phyloP scores from a whole-genome alignment of 1,139 yeast species.

The Lodderomyces metapsilosis region DNA sequence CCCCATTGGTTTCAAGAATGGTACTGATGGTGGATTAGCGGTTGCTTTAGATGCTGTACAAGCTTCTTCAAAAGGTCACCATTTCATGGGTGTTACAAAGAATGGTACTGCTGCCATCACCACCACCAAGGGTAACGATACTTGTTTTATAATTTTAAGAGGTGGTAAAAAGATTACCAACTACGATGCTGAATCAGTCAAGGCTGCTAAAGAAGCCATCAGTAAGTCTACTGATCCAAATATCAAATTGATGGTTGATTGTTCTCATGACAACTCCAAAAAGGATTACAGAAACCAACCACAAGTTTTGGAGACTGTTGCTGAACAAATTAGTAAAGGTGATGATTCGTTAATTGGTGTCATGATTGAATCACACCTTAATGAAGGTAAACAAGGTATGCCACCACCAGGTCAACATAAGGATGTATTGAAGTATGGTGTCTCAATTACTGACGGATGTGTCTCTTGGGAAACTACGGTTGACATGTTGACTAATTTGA shows the following conservation, averaged over 20 bases:
- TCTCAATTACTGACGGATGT: slow-evolving; percentile 96
- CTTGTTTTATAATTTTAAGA: slow-evolving; percentile 86
- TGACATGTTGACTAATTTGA: slow-evolving; percentile 63
- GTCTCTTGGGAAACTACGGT: slow-evolving; percentile 86
- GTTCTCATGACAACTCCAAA: slow-evolving; percentile 93
- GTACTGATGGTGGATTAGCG: slow-evolving; percentile 90
- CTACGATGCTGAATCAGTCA: slow-evolving; percentile 73
- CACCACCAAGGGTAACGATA: slow-evolving; percentile 90
- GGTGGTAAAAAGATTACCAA: slow-evolving; percentile 95
- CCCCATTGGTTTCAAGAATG: slow-evolving; percentile 97
- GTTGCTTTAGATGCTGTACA: slow-evolving; percentile 93
- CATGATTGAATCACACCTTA: slow-evolving; percentile 92
- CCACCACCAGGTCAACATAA: slow-evolving; percentile 68
- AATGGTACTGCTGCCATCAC: slow-evolving; percentile 92
- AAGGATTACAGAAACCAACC: slow-evolving; percentile 94
- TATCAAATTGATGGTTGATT: slow-evolving; percentile 91
- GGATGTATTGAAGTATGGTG: slow-evolving; percentile 76
- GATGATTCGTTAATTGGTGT: slow-evolving; percentile 81
- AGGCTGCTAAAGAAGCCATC: slow-evolving; percentile 65
- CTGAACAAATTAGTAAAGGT: slow-evolving; percentile 78
- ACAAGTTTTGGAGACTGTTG: slow-evolving; percentile 76
- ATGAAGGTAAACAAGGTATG: slow-evolving; percentile 91
- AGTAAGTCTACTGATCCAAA: slow-evolving; percentile 52
- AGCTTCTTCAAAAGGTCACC: slow-evolving; percentile 92
- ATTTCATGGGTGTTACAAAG: slow-evolving; percentile 86